Percentiles rank a stretch among this genome's conserved stretches.
These are phyloP conservation scores for Zasmidium citrigriseum DNA, from an alignment of 2,329 filamentous ascomycete species.

Conservation along the genomic window DNA sequence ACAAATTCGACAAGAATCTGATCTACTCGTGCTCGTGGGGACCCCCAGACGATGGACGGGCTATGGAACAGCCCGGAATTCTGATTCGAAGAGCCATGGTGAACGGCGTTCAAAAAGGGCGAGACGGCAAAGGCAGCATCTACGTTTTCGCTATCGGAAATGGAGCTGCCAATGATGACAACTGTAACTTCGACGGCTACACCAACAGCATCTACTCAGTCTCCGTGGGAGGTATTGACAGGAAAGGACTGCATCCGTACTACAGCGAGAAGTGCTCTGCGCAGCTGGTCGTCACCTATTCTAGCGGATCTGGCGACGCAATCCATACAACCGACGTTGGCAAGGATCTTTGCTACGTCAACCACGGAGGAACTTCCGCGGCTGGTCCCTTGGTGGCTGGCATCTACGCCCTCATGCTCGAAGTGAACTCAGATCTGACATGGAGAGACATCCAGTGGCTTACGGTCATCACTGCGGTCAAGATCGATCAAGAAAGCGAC, in stretches of 20 bases:
- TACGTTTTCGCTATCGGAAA: constrained; percentile 98
- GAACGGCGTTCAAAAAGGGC: constrained; percentile 86
- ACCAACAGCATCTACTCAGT: constrained; percentile 99
- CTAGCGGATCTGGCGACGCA: constrained; percentile 81
- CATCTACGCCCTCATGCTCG: constrained; percentile 83
- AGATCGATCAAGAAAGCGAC: constrained; percentile 72
- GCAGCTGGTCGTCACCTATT: constrained; percentile 93
- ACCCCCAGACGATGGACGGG: constrained; percentile 85
- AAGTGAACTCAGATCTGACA: constrained; percentile 79
- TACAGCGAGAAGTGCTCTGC: constrained; percentile 97
- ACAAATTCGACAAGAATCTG: constrained; percentile 84
- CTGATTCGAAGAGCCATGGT: constrained; percentile 89
- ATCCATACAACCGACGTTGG: constrained; percentile 98
- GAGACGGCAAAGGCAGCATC: constrained; percentile 79
- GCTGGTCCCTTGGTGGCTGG: constrained; percentile 91
- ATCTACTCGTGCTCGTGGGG: constrained; percentile 99
- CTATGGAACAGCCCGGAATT: constrained; percentile 91
- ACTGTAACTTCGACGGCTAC: constrained; percentile 99
- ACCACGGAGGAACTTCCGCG: constrained; percentile 94
- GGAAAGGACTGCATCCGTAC: constrained; percentile 83
- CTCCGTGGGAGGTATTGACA: constrained; percentile 89
- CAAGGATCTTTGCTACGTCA: constrained; percentile 69
- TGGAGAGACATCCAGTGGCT: constrained; percentile 97
- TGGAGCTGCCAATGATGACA: constrained; percentile 81
- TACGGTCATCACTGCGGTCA: constrained; percentile 79